phyloP scores from a whole-genome alignment of 140 eudicot species.

The Senecio squalidus region DNA sequence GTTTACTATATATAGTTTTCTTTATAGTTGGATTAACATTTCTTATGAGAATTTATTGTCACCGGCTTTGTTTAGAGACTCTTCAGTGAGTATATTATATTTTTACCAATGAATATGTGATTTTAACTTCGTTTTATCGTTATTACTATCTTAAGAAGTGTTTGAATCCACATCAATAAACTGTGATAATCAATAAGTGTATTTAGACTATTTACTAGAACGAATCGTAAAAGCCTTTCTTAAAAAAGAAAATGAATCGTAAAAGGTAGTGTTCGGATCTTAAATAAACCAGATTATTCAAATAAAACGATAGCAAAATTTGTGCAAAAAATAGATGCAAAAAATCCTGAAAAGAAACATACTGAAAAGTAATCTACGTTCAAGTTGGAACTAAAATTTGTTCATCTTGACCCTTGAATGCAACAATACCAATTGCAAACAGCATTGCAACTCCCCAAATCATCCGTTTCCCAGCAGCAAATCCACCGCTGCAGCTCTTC shows the following conservation, averaged over 20 bases:
- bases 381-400: conserved; percentile 22
- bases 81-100: conserved; percentile 11
- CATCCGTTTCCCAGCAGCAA: conserved; percentile 13
- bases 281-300: too few relatives aligned
- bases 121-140: not conserved
- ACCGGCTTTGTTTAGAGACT: conserved; percentile 22
- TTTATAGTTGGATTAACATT: conserved; percentile 10
- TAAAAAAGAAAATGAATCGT: too few relatives aligned
- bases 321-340: not conserved
- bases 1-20: not conserved
- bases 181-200: not conserved
- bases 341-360: not conserved
- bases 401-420: conserved; percentile 25
- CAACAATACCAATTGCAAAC: conserved; percentile 24
- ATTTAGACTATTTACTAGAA: too few relatives aligned
- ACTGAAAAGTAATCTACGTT: not conserved
- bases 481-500: not conserved
- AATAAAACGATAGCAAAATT: not conserved
- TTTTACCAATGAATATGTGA: conserved; percentile 15
- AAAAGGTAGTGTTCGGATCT: too few relatives aligned
- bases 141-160: not conserved
- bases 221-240: not conserved
- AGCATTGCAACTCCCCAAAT: conserved; percentile 11
- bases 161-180: not conserved
- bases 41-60: not conserved